Evolutionary conservation across 169 alveolate genomes (phyloP).

Genomic region (Pseudocohnilembus persalinus): DNA sequence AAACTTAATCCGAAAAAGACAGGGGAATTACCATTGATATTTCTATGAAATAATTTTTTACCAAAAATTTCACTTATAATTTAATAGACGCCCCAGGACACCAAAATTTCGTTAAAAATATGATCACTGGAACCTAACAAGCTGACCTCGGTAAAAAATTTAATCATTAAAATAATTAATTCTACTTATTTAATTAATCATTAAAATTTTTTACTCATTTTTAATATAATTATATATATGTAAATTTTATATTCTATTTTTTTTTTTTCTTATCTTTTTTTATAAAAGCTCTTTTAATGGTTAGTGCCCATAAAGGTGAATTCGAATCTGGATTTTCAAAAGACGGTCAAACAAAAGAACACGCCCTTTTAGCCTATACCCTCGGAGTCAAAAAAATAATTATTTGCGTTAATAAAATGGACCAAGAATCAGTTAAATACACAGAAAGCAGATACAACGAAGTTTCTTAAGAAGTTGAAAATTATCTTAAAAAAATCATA

Average conservation of each 20-base stretch:
- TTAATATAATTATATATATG: no score
- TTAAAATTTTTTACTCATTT: no score
- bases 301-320: conserved; percentile 52
- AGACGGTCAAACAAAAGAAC: conserved; percentile 56
- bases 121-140: conserved; percentile 72
- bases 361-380: conserved; percentile 49
- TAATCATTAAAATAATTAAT: no score
- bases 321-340: conserved; percentile 55
- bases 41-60: conserved; percentile 71
- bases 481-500: conserved; percentile 31
- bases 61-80: conserved; percentile 52
- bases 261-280: no score
- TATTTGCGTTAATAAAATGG: conserved; percentile 55
- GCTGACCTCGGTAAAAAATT: no score
- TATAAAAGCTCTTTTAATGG: conserved; percentile 39
- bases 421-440: conserved; percentile 32
- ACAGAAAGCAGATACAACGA: conserved; percentile 50
- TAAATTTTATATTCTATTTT: no score
- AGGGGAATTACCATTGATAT: conserved; percentile 91
- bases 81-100: conserved; percentile 73
- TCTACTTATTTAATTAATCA: conserved; percentile 15
- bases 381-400: conserved; percentile 55
- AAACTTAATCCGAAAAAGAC: conserved; percentile 76
- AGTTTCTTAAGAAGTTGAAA: conserved; percentile 30
- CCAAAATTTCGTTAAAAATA: conserved; percentile 64